These are phyloP conservation scores for Lepiota venenata DNA, from an alignment of 768 basidiomycete genomes.

Conservation along the genomic window DNA sequence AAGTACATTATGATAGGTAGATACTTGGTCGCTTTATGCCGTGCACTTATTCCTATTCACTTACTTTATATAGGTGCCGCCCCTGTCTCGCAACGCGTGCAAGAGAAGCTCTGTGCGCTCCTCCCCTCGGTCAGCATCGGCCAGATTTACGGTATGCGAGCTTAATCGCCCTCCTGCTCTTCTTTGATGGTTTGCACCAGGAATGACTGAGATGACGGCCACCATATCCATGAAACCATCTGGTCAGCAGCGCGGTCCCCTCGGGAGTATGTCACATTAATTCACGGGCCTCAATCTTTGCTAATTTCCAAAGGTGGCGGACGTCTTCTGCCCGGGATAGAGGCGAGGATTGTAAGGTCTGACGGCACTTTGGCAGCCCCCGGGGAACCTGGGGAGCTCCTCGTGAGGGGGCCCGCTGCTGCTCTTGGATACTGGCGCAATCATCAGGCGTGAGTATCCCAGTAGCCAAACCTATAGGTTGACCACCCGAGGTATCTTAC, in stretches of 20 bases:
- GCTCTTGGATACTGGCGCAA: slow-evolving; percentile 46
- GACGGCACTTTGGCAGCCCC: slow-evolving; percentile 40
- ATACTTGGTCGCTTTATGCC: slow-evolving; percentile 11
- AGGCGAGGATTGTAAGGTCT: slow-evolving; percentile 39
- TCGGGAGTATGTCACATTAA: slow-evolving; percentile 29
- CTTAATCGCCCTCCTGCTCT: background rate
- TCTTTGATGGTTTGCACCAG: slow-evolving; percentile 8
- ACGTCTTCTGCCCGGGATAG: slow-evolving; percentile 39
- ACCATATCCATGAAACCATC: slow-evolving; percentile 43
- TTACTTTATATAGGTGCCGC: slow-evolving; percentile 49
- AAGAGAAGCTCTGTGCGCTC: slow-evolving; percentile 36
- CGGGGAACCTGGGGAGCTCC: slow-evolving; percentile 48
- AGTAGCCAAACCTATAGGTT: slow-evolving; percentile 13
- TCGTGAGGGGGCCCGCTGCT: slow-evolving; percentile 40
- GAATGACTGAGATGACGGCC: slow-evolving; percentile 38
- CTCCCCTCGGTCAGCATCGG: slow-evolving; percentile 52
- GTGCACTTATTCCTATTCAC: background rate
- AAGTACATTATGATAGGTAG: slow-evolving; percentile 39
- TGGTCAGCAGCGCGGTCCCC: slow-evolving; percentile 35
- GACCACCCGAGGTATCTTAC: slow-evolving; percentile 3
- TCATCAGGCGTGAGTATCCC: slow-evolving; percentile 43
- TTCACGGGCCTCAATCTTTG: slow-evolving; percentile 7
- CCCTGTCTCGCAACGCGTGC: slow-evolving; percentile 52
- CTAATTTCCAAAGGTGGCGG: slow-evolving; percentile 30
- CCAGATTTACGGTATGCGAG: slow-evolving; percentile 52